A percentile compares a stretch with the other conserved stretches of the same genome.
phyloP scores from a whole-genome alignment of 2,329 filamentous ascomycete species.

The Sclerotinia trifoliorum region DNA sequence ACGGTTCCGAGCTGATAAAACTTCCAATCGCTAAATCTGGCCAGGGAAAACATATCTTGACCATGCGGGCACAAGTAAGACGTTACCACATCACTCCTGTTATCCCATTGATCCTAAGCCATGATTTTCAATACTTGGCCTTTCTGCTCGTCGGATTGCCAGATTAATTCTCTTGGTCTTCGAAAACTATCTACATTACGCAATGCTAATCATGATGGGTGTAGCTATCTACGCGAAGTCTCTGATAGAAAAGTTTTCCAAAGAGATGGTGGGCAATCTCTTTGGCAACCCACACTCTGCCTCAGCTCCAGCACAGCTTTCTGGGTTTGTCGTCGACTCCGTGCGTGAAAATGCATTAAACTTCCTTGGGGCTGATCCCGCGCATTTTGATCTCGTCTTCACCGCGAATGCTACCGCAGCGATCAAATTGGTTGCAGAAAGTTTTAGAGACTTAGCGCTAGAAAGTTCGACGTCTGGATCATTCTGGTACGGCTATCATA shows the following conservation, averaged over 20 bases:
- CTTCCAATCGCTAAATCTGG: conserved; percentile 13
- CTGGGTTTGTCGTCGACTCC: conserved; percentile 71
- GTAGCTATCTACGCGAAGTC: conserved; percentile 69
- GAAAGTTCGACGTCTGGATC: conserved; percentile 58
- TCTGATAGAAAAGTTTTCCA: conserved; percentile 74
- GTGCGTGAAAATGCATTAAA: conserved; percentile 66
- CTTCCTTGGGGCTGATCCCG: conserved; percentile 78
- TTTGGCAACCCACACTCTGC: conserved; percentile 91
- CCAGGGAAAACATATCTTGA: conserved; percentile 81
- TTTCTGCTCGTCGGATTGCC: neutral
- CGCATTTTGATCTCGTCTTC: conserved; percentile 82
- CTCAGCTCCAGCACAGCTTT: conserved; percentile 74
- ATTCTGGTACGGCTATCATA: conserved; percentile 80
- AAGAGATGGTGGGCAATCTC: conserved; percentile 72
- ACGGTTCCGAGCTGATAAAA: conserved; percentile 13
- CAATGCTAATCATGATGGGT: neutral
- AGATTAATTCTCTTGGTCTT: neutral
- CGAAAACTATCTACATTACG: neutral
- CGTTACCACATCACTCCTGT: conserved; percentile 6
- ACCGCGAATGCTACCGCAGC: conserved; percentile 91
- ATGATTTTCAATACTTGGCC: neutral
- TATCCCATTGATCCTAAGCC: neutral
- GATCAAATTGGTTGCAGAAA: conserved; percentile 80
- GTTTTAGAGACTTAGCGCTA: conserved; percentile 64
- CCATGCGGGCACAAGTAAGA: conserved; percentile 73